phyloP scores from a whole-genome alignment of 2,329 filamentous ascomycete species.

The Botrytis cinerea region DNA sequence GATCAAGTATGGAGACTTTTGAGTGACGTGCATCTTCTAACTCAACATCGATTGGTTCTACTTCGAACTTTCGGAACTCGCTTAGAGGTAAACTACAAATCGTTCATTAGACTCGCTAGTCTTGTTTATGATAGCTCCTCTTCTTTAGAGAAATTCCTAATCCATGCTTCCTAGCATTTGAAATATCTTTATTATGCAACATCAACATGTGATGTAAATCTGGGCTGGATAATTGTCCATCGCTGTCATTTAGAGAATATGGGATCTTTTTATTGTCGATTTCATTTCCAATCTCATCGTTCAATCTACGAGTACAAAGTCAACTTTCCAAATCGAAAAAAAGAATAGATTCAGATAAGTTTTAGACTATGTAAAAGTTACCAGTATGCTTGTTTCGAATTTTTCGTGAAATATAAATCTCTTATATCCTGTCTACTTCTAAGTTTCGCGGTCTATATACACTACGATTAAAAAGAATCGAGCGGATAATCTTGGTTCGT shows the following conservation, averaged over 20 bases:
- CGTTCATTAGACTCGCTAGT: fast-evolving
- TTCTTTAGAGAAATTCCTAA: background rate
- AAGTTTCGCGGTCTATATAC: background rate
- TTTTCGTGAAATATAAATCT: background rate
- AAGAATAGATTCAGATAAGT: background rate
- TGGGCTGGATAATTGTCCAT: background rate
- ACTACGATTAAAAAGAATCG: background rate
- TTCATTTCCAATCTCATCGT: background rate
- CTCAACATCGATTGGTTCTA: background rate
- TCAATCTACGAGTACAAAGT: background rate
- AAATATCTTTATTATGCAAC: background rate
- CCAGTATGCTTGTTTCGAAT: background rate
- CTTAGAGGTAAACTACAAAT: background rate
- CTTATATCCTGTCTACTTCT: background rate
- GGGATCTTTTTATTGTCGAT: background rate
- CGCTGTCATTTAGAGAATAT: background rate
- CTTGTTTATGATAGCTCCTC: background rate
- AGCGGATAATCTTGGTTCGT: background rate
- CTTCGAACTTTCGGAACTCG: background rate
- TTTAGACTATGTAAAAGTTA: background rate
- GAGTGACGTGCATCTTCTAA: background rate
- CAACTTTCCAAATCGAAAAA: background rate
- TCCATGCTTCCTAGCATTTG: background rate
- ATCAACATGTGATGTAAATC: background rate
- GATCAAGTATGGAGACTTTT: background rate